A percentile compares a stretch with the other conserved stretches of the same genome.
Evolutionary conservation across 2,329 filamentous ascomycete species (phyloP).

Genomic region (Malbranchea zuffiana): DNA sequence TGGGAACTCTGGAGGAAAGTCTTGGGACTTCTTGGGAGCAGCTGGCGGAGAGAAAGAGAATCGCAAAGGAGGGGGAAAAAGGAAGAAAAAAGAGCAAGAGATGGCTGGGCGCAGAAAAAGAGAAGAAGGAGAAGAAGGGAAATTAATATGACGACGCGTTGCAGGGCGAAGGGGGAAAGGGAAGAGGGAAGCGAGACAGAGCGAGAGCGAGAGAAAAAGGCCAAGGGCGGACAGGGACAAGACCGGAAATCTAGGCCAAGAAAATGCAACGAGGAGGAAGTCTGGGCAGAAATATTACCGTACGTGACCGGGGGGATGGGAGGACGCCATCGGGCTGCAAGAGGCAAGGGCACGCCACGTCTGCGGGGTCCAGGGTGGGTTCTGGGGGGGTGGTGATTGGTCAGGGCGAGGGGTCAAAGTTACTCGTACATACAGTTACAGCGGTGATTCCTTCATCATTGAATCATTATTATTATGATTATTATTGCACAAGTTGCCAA

Average conservation of each 20-base stretch:
- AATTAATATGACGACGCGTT: too few relatives aligned
- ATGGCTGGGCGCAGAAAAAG: too few relatives aligned
- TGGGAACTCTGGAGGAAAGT: conserved; percentile 8
- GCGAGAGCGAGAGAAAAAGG: conserved; percentile 1
- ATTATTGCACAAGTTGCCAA: too few relatives aligned
- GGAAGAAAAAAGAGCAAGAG: conserved; percentile 4
- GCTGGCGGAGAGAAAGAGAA: conserved; percentile 12
- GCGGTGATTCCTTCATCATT: too few relatives aligned
- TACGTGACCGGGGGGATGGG: neutral
- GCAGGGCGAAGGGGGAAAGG: neutral
- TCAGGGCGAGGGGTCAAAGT: neutral
- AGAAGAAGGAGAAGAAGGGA: neutral
- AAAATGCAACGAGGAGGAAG: neutral
- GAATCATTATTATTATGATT: too few relatives aligned
- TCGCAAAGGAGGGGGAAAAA: conserved; percentile 11
- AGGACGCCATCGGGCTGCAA: conserved; percentile 2
- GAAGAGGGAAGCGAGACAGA: conserved; percentile 1
- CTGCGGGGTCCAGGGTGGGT: neutral
- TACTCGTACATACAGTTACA: too few relatives aligned
- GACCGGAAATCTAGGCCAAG: conserved; percentile 12
- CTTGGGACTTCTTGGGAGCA: conserved; percentile 11
- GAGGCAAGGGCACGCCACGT: neutral
- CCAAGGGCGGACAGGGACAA: conserved; percentile 15
- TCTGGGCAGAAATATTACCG: neutral
- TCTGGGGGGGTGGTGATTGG: neutral